Evolutionary conservation across 2,329 filamentous ascomycete species (phyloP).

Genomic region (Tolypocladium nubicola): DNA sequence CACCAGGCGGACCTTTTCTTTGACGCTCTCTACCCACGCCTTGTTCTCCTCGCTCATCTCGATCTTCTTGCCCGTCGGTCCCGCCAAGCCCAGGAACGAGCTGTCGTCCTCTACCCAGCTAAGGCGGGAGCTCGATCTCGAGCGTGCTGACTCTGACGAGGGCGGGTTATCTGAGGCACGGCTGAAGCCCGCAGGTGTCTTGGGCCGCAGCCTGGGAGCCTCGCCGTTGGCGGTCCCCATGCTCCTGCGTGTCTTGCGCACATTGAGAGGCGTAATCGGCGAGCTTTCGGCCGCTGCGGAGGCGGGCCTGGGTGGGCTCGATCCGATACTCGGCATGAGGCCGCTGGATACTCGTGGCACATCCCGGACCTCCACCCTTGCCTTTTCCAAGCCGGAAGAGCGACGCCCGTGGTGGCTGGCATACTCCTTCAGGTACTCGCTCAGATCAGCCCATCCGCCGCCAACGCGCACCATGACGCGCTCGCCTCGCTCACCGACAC

Average conservation of each 20-base stretch:
- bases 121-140: conserved; percentile 41
- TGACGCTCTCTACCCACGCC: conserved; percentile 75
- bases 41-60: conserved; percentile 63
- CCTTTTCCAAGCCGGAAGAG: conserved; percentile 32
- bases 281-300: conserved; percentile 26
- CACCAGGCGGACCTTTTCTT: conserved; percentile 65
- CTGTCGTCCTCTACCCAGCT: conserved; percentile 51
- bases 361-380: conserved; percentile 50
- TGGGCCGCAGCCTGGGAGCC: conserved; percentile 22
- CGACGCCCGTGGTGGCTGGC: conserved; percentile 82
- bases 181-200: conserved; percentile 30
- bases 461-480: conserved; percentile 97
- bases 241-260: conserved; percentile 44
- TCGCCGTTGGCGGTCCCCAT: conserved; percentile 24
- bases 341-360: conserved; percentile 22
- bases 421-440: conserved; percentile 90
- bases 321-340: conserved; percentile 20
- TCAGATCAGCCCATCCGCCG: conserved; percentile 95
- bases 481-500: conserved; percentile 81
- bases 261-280: conserved; percentile 37
- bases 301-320: conserved; percentile 30
- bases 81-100: conserved; percentile 56
- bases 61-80: conserved; percentile 53
- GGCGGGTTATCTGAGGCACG: conserved; percentile 26
- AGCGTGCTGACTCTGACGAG: conserved; percentile 33